Evolutionary conservation across 805 yeast species (phyloP), one percentile per base, ranked within the genome.

Genomic region (Hanseniaspora pseudoguilliermondii): DNA sequence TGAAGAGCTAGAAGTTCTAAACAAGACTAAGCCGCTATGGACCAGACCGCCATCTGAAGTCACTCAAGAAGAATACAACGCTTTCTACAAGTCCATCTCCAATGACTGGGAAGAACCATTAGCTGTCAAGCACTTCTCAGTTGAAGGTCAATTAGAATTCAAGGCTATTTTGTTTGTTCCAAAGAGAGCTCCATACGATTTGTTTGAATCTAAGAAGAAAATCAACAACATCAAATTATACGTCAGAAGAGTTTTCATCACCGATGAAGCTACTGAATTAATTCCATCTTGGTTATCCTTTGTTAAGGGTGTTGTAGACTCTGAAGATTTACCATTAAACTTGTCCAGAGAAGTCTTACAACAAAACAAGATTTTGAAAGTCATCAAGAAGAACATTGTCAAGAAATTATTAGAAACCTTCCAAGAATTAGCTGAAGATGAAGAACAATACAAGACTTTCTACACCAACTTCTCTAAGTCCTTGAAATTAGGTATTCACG

Each of bases 21-120:
- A 93, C 86, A 93, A 91, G 81, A 87, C 95, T 64, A 93, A 93
- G 79, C 99, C 99, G 62, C 78, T 93, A 71, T 93, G 99, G 99
- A 93, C 98, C 64, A 88, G 97, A 82, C 86, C 84, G 80, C 98
- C 99, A 73, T 76, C 91, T 66, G 99, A 93, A 62, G 95, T 93
- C 65, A 81, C 96, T 62, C 90, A 88, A 79, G 98, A 93, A 63
- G 99, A 93, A 78, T 93, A 93, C 82, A 91, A 93, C 69, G 95
- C 97, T 59, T 93, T 93, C 86, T 93, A 93, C 86, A 93, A 93
- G 80, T 89, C 97, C 52, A 93, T 93, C 70, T 90, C 98, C 57
- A 93, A 93, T 76, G 99, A 93, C 76, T 93, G 98, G 98, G 98
- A 93, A 79, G 98, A 93, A 73, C 99, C 96, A 76, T 82, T 93